Percentiles rank a stretch among this genome's conserved stretches.
Evolutionary conservation across 2,329 filamentous ascomycete genomes (phyloP).

Genomic region (Cladobotryum mycophilum): DNA sequence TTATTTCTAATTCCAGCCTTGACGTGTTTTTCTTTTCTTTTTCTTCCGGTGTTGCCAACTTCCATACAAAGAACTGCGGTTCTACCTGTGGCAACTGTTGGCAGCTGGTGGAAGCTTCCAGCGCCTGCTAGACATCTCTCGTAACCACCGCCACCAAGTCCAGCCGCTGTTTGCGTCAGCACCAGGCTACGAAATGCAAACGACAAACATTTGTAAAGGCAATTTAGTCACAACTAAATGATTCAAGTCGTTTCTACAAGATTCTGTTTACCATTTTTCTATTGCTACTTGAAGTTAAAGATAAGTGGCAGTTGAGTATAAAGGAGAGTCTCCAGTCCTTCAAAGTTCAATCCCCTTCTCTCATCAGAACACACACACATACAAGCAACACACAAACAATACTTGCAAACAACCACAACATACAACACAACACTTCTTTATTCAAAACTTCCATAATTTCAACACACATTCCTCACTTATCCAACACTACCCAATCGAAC

Average conservation of each 20-base stretch:
- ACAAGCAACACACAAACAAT: background rate
- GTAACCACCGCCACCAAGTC: conserved; percentile 3
- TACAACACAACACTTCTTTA: background rate
- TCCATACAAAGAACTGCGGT: background rate
- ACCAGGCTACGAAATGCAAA: conserved; percentile 3
- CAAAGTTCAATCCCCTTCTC: background rate
- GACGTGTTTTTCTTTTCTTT: too few relatives aligned
- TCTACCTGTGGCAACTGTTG: background rate
- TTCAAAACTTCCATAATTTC: background rate
- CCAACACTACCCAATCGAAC: conserved; percentile 18
- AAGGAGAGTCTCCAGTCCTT: conserved; percentile 16
- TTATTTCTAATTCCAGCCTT: too few relatives aligned
- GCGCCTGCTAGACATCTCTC: conserved; percentile 14
- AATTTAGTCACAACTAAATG: conserved; percentile 3
- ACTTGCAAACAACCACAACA: background rate
- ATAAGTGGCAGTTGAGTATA: conserved; percentile 23
- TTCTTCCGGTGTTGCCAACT: too few relatives aligned
- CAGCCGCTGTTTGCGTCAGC: conserved; percentile 7
- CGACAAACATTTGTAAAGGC: background rate
- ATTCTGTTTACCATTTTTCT: conserved; percentile 13
- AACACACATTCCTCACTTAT: background rate
- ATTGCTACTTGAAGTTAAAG: conserved; percentile 15
- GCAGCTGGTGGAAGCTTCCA: conserved; percentile 21
- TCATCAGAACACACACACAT: conserved; percentile 2
- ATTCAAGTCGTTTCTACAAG: conserved; percentile 19